Evolutionary conservation across 2,329 filamentous ascomycete species (phyloP).

Genomic region (Fusarium floridanum): DNA sequence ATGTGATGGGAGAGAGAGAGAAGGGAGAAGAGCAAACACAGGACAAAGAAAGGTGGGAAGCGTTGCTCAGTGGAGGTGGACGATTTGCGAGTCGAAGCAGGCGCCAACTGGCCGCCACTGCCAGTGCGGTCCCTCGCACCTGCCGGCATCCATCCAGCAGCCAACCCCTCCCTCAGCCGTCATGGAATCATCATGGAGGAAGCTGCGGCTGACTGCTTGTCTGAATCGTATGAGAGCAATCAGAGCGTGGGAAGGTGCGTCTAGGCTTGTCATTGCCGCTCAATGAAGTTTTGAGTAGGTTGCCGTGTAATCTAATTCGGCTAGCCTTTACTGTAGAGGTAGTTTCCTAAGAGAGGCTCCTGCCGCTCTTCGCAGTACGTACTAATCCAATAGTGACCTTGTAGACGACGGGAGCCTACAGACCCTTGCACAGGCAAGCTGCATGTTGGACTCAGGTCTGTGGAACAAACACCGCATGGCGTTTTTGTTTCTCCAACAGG

Average conservation of each 20-base stretch:
- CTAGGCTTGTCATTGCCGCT: neutral
- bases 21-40: constrained; percentile 22
- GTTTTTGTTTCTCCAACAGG: neutral
- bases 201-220: neutral
- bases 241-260: neutral
- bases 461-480: constrained; percentile 1
- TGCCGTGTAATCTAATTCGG: neutral
- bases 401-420: neutral
- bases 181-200: neutral
- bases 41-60: constrained; percentile 19
- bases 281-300: neutral
- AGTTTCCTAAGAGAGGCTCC: neutral
- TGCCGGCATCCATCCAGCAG: neutral
- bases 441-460: neutral
- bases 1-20: neutral
- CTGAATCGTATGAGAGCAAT: neutral
- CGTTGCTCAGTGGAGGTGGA: constrained; percentile 7
- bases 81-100: constrained; percentile 1
- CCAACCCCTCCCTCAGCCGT: neutral
- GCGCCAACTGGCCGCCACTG: constrained; percentile 8
- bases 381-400: neutral
- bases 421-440: neutral
- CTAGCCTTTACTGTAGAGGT: neutral
- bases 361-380: neutral
- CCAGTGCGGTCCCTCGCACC: constrained; percentile 4